phyloP scores from a whole-genome alignment of 2,329 filamentous ascomycete species.

The Pestalotiopsis sp. region DNA sequence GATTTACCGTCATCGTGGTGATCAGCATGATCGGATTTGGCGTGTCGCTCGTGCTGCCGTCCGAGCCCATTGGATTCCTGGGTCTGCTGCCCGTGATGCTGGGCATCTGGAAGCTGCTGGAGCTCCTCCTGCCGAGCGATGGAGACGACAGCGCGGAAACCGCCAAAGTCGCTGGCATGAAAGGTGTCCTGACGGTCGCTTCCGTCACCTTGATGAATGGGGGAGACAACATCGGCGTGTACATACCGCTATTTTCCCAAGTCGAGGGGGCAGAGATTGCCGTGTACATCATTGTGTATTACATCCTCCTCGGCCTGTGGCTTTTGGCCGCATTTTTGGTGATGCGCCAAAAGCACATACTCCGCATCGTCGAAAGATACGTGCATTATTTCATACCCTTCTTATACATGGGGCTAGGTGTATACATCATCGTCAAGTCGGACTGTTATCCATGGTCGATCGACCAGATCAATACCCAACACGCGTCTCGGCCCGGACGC shows the following conservation, averaged over 20 bases:
- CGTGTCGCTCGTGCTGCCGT: conserved; percentile 32
- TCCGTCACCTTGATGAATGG: conserved; percentile 37
- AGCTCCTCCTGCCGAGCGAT: conserved; percentile 19
- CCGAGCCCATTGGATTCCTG: conserved; percentile 38
- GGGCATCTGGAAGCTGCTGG: conserved; percentile 32
- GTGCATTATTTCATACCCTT: conserved; percentile 29
- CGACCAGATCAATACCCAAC: conserved; percentile 11
- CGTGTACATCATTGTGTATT: conserved; percentile 35
- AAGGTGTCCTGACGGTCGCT: conserved; percentile 31
- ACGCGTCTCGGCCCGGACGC: background rate
- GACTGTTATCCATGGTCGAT: conserved; percentile 37
- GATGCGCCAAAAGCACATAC: conserved; percentile 34
- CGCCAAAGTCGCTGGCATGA: conserved; percentile 18
- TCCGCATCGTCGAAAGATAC: conserved; percentile 28
- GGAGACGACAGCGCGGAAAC: conserved; percentile 20
- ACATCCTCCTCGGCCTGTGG: conserved; percentile 35
- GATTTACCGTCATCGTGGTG: conserved; percentile 36
- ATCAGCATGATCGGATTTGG: conserved; percentile 39
- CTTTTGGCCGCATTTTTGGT: conserved; percentile 32
- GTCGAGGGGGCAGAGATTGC: conserved; percentile 33
- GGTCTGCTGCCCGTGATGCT: conserved; percentile 36
- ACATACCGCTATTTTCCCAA: conserved; percentile 38
- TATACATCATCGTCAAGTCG: conserved; percentile 36
- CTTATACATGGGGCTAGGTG: conserved; percentile 35
- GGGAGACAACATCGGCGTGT: conserved; percentile 38